Percentiles rank a stretch among this genome's conserved stretches.
Conservation (phyloP, 352 stramenopile species). For the Phytophthora syringae region DNA sequence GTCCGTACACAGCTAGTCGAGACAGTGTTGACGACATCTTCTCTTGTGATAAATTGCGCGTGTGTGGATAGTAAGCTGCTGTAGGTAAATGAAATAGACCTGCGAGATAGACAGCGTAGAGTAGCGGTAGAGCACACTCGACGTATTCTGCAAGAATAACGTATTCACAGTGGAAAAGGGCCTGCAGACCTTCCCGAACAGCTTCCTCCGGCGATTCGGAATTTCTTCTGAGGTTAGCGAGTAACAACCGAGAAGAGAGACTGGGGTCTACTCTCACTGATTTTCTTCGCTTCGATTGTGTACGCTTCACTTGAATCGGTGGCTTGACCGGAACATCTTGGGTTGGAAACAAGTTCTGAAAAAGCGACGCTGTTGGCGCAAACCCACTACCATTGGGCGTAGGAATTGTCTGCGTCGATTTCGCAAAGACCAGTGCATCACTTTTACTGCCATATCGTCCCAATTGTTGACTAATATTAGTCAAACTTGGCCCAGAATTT, state of each 20-base stretch:
- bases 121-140: conserved; percentile 24
- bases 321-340: background rate
- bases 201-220: conserved; percentile 4
- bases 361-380: background rate
- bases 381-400: too few relatives aligned
- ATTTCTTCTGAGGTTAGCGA: background rate
- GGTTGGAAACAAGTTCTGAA: background rate
- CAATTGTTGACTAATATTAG: background rate
- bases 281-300: background rate
- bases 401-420: too few relatives aligned
- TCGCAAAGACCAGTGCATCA: too few relatives aligned
- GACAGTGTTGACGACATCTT: background rate
- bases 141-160: conserved; percentile 29
- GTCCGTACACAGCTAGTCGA: conserved; percentile 10
- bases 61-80: conserved; percentile 28
- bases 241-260: background rate
- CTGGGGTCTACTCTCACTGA: background rate
- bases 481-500: background rate
- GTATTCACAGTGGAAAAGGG: conserved; percentile 37
- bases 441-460: too few relatives aligned
- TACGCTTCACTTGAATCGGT: background rate
- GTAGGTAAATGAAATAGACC: conserved; percentile 23
- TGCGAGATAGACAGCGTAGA: conserved; percentile 24
- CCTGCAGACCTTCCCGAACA: conserved; percentile 4
- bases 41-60: background rate